Evolutionary conservation across 192 early-diverging fungal species (phyloP), one percentile per base, ranked within the genome.

Genomic region (Oehlia diaphana): DNA sequence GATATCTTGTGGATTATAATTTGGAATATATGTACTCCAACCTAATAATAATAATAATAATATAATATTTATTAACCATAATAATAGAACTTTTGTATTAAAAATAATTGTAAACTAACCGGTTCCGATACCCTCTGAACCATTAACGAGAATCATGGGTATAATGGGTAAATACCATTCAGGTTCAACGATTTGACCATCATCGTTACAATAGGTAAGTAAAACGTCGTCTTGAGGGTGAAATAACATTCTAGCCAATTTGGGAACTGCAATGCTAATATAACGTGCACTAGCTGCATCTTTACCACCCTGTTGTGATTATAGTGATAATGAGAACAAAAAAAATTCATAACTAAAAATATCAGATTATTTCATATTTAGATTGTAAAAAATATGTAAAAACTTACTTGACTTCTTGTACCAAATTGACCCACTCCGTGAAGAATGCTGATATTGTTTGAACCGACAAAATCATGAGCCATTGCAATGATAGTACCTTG

Each of bases 251-350:
- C 96, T 89, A 0, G 97, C 86, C 16, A 99, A 89, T 64, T 89
- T 84, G 8, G 88, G 79, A 28, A 98, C 82, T 37, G 84, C 87
- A 0, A 96, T 97, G 82, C 92, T 94, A 77, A 99, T 95, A 87
- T 99, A 99, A 97, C 98, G 96, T 86, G 96, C 89, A 82, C 92
- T 93, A 26, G 97, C 97, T 33, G 96, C 93, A 82, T 97, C 95
- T 82, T 98, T 96, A 44, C 97, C 97, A 70, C 98, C 96, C 39
- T 42, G 6, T 42, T 42, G 7, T 42, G 0, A 42, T 37, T 37
- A 37, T 42, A 42, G 3, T 42, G 0, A 42, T 7, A 39, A 39
- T 39, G 39, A 39, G 39, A 8, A 8, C 2, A n/a, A n/a, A 39
- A 39, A 39, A 39, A 39, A 2, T 35, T 35, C 35, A 37, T 37